Conservation (phyloP, 2,329 filamentous ascomycete species). For the Fusarium gaditjirri region DNA sequence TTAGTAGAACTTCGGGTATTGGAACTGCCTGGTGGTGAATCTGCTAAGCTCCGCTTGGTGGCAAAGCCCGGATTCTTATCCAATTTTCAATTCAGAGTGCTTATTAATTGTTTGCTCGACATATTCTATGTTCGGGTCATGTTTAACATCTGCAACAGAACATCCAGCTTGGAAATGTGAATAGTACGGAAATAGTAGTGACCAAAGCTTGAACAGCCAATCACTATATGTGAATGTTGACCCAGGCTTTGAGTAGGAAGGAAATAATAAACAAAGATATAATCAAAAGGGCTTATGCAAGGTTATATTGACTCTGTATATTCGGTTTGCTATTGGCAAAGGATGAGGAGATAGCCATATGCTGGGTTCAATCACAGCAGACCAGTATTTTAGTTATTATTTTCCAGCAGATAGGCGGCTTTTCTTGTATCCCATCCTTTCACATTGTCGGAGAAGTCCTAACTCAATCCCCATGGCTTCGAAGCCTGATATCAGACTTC, state of each 20-base stretch:
- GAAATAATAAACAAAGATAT: accelerated
- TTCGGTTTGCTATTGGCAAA: accelerated
- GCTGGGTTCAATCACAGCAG: accelerated
- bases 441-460: neutral
- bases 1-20: accelerated
- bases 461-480: accelerated
- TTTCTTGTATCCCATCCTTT: accelerated
- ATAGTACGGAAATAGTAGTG: accelerated
- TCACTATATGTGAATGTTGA: neutral
- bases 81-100: no score
- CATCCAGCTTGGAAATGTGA: accelerated
- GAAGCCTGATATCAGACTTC: accelerated
- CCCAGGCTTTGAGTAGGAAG: accelerated
- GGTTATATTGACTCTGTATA: no score
- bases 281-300: neutral
- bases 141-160: neutral
- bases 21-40: accelerated
- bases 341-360: accelerated
- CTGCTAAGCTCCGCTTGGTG: accelerated
- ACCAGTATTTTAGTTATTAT: accelerated
- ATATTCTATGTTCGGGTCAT: neutral
- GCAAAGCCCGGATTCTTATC: accelerated
- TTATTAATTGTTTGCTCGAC: neutral
- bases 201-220: neutral
- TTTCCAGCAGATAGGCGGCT: accelerated